phyloP scores from a whole-genome alignment of 257 asterid genomes.

The Vinca minor region DNA sequence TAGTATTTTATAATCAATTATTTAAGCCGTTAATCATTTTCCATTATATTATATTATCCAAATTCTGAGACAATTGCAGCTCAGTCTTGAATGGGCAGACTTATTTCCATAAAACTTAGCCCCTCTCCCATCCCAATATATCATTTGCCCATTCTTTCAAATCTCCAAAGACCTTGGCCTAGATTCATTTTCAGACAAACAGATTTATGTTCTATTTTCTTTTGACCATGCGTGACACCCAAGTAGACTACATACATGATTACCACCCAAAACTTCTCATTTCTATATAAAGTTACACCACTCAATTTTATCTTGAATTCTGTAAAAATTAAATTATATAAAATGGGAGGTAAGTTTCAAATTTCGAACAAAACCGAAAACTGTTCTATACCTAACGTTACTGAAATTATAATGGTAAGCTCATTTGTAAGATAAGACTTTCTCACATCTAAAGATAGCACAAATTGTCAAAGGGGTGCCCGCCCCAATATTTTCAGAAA shows the following conservation, averaged over 20 bases:
- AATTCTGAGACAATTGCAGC: background rate
- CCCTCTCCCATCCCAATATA: slow-evolving; percentile 2
- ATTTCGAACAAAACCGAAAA: too few species aligned
- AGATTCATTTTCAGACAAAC: background rate
- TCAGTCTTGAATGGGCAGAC: background rate
- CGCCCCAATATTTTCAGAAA: too few species aligned
- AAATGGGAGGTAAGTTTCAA: too few species aligned
- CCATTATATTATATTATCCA: background rate
- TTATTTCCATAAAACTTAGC: background rate
- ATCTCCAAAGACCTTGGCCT: background rate
- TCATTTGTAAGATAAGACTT: too few species aligned
- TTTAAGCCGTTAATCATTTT: too few species aligned
- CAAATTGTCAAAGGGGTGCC: too few species aligned
- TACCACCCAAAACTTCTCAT: background rate
- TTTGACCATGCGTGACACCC: background rate
- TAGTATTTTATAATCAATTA: too few species aligned
- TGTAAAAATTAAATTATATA: too few species aligned
- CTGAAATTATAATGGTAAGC: too few species aligned
- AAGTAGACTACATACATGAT: background rate
- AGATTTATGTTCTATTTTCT: background rate
- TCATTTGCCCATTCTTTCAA: slow-evolving; percentile 1
- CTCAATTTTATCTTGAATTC: background rate
- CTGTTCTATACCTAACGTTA: too few species aligned
- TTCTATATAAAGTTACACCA: background rate
- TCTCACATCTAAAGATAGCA: too few species aligned